Evolutionary conservation across 78 protist species (phyloP).

Genomic region (Guillardia theta): DNA sequence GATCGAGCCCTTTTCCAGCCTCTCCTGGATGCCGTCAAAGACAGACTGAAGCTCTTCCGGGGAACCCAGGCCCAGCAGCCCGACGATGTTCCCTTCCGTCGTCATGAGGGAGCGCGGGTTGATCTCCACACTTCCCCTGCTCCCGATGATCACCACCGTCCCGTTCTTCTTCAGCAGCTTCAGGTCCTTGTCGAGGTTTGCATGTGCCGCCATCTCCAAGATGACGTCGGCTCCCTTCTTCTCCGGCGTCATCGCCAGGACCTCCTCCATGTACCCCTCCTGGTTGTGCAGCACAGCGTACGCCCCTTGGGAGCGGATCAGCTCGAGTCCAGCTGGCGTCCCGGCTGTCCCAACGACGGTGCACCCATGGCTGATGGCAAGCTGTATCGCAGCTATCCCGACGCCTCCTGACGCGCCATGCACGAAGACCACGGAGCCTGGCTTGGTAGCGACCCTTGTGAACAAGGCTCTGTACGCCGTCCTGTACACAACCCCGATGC

Average conservation of each 20-base stretch:
- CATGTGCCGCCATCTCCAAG: background rate
- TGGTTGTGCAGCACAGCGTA: background rate
- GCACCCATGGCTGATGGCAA: background rate
- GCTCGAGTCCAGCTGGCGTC: background rate
- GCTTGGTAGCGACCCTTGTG: background rate
- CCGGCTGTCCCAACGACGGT: background rate
- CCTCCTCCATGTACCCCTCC: background rate
- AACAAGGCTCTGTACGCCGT: background rate
- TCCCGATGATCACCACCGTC: conserved; percentile 12
- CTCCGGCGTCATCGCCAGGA: background rate
- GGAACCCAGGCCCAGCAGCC: background rate
- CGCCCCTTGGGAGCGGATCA: background rate
- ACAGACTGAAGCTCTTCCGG: background rate
- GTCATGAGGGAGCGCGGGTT: background rate
- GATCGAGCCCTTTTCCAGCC: background rate
- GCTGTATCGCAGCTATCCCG: background rate
- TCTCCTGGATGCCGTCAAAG: background rate
- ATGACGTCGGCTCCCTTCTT: background rate
- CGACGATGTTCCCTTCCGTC: background rate
- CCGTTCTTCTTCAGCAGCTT: background rate
- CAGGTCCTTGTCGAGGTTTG: background rate
- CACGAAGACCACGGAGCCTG: background rate
- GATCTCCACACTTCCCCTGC: background rate
- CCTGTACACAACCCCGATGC: background rate
- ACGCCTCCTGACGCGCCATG: conserved; percentile 20